Conservation (phyloP, 768 basidiomycete genomes). For the Suillus bovinus region DNA sequence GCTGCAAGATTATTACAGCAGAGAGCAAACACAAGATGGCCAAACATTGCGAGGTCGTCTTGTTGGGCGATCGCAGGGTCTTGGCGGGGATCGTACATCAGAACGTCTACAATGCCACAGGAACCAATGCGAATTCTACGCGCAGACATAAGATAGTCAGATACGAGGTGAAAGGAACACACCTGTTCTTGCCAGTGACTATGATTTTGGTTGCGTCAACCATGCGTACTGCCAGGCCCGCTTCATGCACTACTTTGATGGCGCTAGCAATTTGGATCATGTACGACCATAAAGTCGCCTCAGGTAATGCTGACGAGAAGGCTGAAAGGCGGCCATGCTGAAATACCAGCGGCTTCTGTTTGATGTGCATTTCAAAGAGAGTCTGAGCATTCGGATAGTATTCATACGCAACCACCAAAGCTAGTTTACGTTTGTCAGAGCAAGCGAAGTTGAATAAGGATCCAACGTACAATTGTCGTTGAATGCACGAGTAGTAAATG, state of each 20-base stretch:
- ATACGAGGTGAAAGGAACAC: constrained; percentile 4
- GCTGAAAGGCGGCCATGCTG: constrained; percentile 38
- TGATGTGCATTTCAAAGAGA: constrained; percentile 76
- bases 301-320: constrained; percentile 50
- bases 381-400: constrained; percentile 86
- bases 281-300: constrained; percentile 89
- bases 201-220: constrained; percentile 88
- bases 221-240: constrained; percentile 76
- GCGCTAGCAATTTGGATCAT: constrained; percentile 88
- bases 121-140: constrained; percentile 80
- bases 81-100: constrained; percentile 70
- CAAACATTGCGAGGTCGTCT: constrained; percentile 88
- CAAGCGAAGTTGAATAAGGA: background rate
- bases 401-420: constrained; percentile 88
- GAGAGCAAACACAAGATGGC: constrained; percentile 77
- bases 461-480: constrained; percentile 79
- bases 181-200: constrained; percentile 89
- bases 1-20: constrained; percentile 68
- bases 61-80: constrained; percentile 68
- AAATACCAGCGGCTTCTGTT: constrained; percentile 45
- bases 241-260: constrained; percentile 82
- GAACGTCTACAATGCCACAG: constrained; percentile 84
- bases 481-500: constrained; percentile 93
- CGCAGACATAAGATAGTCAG: constrained; percentile 6
- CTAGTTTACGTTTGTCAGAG: constrained; percentile 38